Evolutionary conservation across 2,329 filamentous ascomycete genomes (phyloP), one percentile per base, ranked within the genome.

Genomic region (Colletotrichum sp.): DNA sequence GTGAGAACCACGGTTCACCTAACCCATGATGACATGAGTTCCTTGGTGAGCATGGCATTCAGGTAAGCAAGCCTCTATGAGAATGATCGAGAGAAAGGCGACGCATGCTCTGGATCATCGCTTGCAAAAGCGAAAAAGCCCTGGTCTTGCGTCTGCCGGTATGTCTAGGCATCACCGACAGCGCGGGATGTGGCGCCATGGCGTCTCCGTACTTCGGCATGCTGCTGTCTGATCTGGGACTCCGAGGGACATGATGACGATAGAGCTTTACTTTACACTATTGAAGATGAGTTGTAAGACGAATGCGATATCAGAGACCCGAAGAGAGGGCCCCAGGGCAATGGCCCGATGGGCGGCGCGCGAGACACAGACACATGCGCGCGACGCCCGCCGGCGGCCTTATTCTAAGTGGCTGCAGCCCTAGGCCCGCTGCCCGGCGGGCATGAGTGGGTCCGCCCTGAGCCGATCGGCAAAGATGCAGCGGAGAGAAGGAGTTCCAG

Each of bases 381-480:
- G 65, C 57, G 28, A 13, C 60, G 71, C 67, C 36, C 73, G 73
- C 73, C 73, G 73, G 57, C 73, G 73, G 73, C 69, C 73, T 68
- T 6, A 5, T 24, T 64, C 34, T 34, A 30, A 68, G 55, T 57
- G 72, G 63, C 70, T 68, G 57, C 57, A 65, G 34, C 16, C 32
- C 48, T 52, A 43, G 70, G 55, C 73, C 73, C 70, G 48, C 73
- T n/a, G 70, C 64, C 73, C 73, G 73, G 7, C 70, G 73, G 73
- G 73, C 73, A 65, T 65, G 10, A 32, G 26, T 63, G 69, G 57
- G 73, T 39, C 64, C 64, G 32, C 63, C 57, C 14, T 18, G 73
- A 72, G 73, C 69, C 57, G 73, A 64, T 48, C 69, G 69, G 69
- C 61, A 71, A 63, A 26, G 57, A 14, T 28, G 28, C 59, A 60